phyloP scores from a whole-genome alignment of 2,329 filamentous ascomycete species.

The Alternaria arbusti region DNA sequence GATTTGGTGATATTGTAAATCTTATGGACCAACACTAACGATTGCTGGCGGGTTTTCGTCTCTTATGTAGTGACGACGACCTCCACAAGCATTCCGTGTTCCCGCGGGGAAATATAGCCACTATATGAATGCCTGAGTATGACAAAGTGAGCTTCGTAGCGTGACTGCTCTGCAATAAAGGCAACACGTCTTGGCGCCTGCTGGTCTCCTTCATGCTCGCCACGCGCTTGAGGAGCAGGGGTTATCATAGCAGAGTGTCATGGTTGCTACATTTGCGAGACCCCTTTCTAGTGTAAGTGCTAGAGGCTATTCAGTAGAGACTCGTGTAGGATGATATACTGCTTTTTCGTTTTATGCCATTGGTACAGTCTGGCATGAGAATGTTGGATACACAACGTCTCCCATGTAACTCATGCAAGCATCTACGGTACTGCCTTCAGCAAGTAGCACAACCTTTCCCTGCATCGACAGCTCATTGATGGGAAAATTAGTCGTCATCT shows the following conservation, averaged over 20 bases:
- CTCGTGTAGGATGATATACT: background rate
- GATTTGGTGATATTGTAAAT: conserved; percentile 8
- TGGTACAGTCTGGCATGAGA: background rate
- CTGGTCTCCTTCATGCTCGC: conserved; percentile 7
- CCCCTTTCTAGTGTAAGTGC: background rate
- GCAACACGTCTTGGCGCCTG: conserved; percentile 30
- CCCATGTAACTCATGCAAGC: background rate
- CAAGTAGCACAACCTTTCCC: background rate
- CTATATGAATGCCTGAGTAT: conserved; percentile 32
- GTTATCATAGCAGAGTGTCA: background rate
- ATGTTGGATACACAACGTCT: background rate
- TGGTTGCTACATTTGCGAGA: background rate
- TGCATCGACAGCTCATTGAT: background rate
- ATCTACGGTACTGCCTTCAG: background rate
- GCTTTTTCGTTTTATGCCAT: background rate
- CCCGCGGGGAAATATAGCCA: conserved; percentile 32
- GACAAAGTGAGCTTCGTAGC: conserved; percentile 29
- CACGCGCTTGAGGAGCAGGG: conserved; percentile 9
- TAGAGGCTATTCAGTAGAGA: background rate
- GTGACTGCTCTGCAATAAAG: conserved; percentile 40
- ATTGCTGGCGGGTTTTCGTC: background rate
- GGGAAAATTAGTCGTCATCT: background rate
- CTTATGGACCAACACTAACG: conserved; percentile 9
- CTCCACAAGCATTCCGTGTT: conserved; percentile 16
- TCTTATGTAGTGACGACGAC: conserved; percentile 20